Base-by-base conservation (phyloP, 805 yeast genomes). In the Lachancea thermotolerans region DNA sequence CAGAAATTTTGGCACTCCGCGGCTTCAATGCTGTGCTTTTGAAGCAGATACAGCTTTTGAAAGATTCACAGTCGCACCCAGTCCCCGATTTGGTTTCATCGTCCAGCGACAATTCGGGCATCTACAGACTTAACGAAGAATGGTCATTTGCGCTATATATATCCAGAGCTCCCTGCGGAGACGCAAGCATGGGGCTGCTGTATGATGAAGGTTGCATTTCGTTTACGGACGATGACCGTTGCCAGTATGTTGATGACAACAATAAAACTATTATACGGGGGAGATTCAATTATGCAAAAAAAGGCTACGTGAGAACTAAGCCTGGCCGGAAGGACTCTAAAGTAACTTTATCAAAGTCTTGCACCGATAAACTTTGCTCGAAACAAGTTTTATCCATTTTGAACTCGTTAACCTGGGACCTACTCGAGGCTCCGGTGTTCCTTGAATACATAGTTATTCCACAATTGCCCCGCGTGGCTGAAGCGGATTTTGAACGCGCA, bases 151-250 rank as follows among this genome's bases (percentile, higher is more conserved):
- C 80, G 0, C 58, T 88, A 50, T 82, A 78, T 49, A 67, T 85
- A 5, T 78, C 90, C 10, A 93, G 85, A 49, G 70, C 82, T 0
- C 97, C 97, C 0, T 90, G 98, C 67, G 98, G 98, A 1, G 97
- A 90, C 60, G 81, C 86, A 0, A 82, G 95, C 5, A 75, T 88
- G 78, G 73, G 72, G 28, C 52, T 63, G 2, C 46, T 67, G 12
- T 36, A 42, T 10, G 44, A 42, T 5, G 50, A 46, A 16, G 41
- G 32, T 12, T 14, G 35, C 1, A 37, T 42, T 5, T 37, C 47
- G 5, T 49, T 61, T 53, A 45, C 46, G 2, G 54, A 51, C 1
- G 42, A 41, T 4, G 57, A 53, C 39, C 37, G 44, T 3, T 46
- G 51, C 4, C 70, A 66, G 36, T 67, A 56, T 29, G 41, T 59